Percentiles rank a stretch among this genome's conserved stretches.
Conservation (phyloP, 495 filamentous ascomycete species). For the Rhypophila decipiens region DNA sequence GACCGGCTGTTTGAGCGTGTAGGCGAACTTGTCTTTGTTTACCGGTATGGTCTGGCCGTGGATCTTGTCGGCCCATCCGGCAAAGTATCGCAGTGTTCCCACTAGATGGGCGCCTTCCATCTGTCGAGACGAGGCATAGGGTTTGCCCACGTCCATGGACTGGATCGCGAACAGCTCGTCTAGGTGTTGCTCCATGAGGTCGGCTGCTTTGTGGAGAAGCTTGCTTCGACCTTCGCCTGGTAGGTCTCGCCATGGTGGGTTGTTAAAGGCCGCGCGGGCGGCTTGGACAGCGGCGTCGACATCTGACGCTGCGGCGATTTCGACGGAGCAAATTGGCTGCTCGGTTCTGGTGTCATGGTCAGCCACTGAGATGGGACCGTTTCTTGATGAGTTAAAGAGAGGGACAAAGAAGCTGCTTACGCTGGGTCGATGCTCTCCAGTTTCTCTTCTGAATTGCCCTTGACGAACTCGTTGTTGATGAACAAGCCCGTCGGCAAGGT, state of each 20-base stretch:
- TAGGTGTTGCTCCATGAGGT: neutral
- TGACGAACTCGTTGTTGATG: neutral
- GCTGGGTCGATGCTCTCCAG: neutral
- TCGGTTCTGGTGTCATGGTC: no score
- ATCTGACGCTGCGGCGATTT: no score
- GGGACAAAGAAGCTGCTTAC: neutral
- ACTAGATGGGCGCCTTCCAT: neutral
- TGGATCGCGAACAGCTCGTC: neutral
- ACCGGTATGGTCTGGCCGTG: neutral
- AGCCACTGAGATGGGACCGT: no score
- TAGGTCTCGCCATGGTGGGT: neutral
- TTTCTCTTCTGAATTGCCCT: neutral
- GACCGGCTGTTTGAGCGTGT: constrained; percentile 75
- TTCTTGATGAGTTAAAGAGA: neutral
- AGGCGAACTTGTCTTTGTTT: constrained; percentile 27
- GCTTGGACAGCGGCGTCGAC: neutral
- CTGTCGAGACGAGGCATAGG: neutral
- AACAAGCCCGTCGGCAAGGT: neutral
- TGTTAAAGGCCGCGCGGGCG: neutral
- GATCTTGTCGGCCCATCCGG: neutral
- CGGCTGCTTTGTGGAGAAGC: neutral
- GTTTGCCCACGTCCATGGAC: neutral
- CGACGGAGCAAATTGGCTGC: no score
- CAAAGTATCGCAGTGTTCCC: neutral
- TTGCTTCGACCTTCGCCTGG: neutral